Conservation (phyloP, 352 stramenopile species). For the Sclerospora graminicola region DNA sequence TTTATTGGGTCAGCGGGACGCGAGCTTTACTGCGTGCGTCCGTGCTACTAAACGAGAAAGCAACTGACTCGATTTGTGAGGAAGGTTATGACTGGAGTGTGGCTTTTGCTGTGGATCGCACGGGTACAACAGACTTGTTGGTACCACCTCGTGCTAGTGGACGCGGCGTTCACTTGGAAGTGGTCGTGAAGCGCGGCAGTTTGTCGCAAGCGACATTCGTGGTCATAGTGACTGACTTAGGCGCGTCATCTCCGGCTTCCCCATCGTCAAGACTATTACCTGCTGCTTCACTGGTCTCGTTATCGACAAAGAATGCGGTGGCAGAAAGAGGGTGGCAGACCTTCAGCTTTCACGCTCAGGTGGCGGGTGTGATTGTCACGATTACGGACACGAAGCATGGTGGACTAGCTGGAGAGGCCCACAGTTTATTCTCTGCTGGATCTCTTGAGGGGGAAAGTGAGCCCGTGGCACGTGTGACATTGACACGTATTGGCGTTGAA, state of each 20-base stretch:
- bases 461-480: slow-evolving; percentile 50
- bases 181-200: slow-evolving; percentile 61
- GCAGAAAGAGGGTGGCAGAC: slow-evolving; percentile 31
- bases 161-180: slow-evolving; percentile 28
- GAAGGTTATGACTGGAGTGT: slow-evolving; percentile 62
- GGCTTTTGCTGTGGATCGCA: slow-evolving; percentile 38
- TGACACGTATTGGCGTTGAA: slow-evolving; percentile 55
- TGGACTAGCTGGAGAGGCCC: slow-evolving; percentile 1
- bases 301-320: slow-evolving; percentile 3
- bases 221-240: slow-evolving; percentile 42
- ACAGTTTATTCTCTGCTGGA: slow-evolving; percentile 14
- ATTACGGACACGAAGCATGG: slow-evolving; percentile 47
- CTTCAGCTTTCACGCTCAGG: slow-evolving; percentile 55
- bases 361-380: slow-evolving; percentile 60
- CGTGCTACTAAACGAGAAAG: slow-evolving; percentile 31
- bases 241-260: slow-evolving; percentile 9
- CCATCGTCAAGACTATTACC: slow-evolving; percentile 12
- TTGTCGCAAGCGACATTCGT: slow-evolving; percentile 67
- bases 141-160: slow-evolving; percentile 32
- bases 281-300: slow-evolving; percentile 12
- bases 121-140: slow-evolving; percentile 34
- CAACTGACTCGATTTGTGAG: slow-evolving; percentile 10
- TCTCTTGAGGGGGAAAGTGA: slow-evolving; percentile 23
- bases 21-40: slow-evolving; percentile 46
- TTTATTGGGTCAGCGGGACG: slow-evolving; percentile 62